phyloP scores from a whole-genome alignment of 1,139 yeast species.

The Suhomyces maxii region DNA sequence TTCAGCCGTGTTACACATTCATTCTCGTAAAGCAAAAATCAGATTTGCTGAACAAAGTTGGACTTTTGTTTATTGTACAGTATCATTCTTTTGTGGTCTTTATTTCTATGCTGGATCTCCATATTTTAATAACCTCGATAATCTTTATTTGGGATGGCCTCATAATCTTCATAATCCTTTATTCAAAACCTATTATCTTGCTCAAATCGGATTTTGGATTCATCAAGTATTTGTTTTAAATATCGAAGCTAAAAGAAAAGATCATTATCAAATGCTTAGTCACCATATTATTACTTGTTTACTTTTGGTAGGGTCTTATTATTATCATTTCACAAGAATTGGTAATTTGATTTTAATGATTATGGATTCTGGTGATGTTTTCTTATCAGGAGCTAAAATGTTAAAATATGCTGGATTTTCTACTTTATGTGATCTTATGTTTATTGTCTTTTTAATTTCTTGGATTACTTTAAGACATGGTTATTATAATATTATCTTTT shows the following conservation, averaged over 20 bases:
- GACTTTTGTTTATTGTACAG: constrained; percentile 62
- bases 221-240: constrained; percentile 77
- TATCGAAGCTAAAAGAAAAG: constrained; percentile 78
- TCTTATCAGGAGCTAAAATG: constrained; percentile 72
- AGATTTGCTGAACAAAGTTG: constrained; percentile 90
- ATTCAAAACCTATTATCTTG: constrained; percentile 71
- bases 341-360: constrained; percentile 77
- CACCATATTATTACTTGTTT: constrained; percentile 82
- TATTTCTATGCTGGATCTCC: constrained; percentile 57
- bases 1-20: constrained; percentile 41
- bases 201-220: constrained; percentile 75
- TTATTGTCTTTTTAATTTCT: constrained; percentile 60
- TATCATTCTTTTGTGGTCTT: constrained; percentile 59
- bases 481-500: constrained; percentile 65
- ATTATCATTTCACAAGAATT: constrained; percentile 67
- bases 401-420: constrained; percentile 68
- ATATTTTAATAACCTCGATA: constrained; percentile 59
- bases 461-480: constrained; percentile 81
- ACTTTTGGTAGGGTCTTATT: constrained; percentile 71
- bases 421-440: constrained; percentile 64
- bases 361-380: constrained; percentile 83
- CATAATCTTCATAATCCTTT: constrained; percentile 50
- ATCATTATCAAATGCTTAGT: constrained; percentile 80
- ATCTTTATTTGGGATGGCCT: constrained; percentile 77
- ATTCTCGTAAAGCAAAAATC: constrained; percentile 50